Evolutionary conservation across 192 early-diverging fungal species (phyloP).

Genomic region (Podila horticola): DNA sequence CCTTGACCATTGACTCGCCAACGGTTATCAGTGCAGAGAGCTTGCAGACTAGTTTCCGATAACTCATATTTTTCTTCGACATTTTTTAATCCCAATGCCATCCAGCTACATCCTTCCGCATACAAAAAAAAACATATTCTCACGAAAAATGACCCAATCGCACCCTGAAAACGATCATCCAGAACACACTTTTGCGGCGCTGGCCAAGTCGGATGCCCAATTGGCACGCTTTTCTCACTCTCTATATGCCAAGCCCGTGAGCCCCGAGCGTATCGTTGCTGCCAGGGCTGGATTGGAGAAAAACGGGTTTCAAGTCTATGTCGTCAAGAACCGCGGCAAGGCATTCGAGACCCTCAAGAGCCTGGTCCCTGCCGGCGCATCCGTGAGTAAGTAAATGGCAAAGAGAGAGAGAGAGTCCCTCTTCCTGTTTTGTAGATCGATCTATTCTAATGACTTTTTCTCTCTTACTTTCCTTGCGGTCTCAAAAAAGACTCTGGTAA

Average conservation of each 20-base stretch:
- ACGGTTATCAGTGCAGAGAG: no score
- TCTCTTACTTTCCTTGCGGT: no score
- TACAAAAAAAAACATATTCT: not conserved
- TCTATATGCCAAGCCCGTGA: constrained; percentile 25
- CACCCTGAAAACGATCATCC: constrained; percentile 47
- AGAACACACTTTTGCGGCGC: constrained; percentile 37
- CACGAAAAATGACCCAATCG: not conserved
- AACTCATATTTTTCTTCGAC: no score
- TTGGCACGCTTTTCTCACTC: constrained; percentile 21
- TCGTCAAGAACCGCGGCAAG: constrained; percentile 26
- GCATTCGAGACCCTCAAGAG: constrained; percentile 50
- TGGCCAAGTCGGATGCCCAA: constrained; percentile 38
- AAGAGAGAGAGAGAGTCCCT: no score
- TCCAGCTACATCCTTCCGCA: not conserved
- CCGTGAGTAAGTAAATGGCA: constrained; percentile 28
- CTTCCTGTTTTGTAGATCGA: no score
- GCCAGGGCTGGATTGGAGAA: constrained; percentile 48
- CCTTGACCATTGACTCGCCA: no score
- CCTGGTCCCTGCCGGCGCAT: constrained; percentile 44
- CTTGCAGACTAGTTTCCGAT: no score
- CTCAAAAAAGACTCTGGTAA: no score
- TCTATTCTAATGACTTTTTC: no score
- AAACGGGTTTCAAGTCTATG: constrained; percentile 40
- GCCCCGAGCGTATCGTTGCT: constrained; percentile 24
- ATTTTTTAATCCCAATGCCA: not conserved